Conservation (phyloP, 208 protist species). For the Zelonia costaricensis region DNA sequence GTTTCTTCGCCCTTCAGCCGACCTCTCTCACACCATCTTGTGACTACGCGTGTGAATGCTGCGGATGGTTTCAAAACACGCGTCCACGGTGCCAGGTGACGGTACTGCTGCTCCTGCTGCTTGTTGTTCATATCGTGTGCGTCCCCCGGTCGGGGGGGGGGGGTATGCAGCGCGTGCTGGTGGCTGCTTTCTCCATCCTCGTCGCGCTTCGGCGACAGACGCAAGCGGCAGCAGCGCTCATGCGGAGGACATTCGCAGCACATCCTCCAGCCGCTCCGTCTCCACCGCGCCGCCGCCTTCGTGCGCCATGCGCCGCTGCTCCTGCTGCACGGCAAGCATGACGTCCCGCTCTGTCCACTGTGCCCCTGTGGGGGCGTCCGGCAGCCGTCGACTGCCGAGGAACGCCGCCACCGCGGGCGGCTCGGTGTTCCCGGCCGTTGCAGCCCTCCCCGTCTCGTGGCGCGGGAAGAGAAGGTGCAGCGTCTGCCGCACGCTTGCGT, state of each 20-base stretch:
- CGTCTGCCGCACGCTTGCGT: constrained; percentile 8
- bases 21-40: background rate
- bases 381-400: constrained; percentile 20
- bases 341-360: constrained; percentile 30
- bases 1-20: background rate
- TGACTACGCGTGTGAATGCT: too few species aligned
- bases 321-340: constrained; percentile 20
- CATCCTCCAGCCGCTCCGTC: constrained; percentile 27
- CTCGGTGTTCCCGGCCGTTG: background rate
- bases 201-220: too few species aligned
- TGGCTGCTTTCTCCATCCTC: too few species aligned
- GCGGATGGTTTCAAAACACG: too few species aligned
- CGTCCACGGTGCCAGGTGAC: too few species aligned
- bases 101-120: too few species aligned
- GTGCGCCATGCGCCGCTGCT: constrained; percentile 24
- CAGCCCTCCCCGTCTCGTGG: background rate
- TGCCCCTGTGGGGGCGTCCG: constrained; percentile 13
- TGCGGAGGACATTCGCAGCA: constrained; percentile 12
- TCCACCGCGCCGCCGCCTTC: constrained; percentile 7
- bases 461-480: constrained; percentile 22
- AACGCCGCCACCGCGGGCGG: constrained; percentile 5
- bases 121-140: too few species aligned
- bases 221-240: background rate
- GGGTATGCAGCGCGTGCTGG: too few species aligned
- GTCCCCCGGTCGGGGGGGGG: too few species aligned